Evolutionary conservation across 306 rosid species (phyloP).

Genomic region (Fragaria nilgerrensis): DNA sequence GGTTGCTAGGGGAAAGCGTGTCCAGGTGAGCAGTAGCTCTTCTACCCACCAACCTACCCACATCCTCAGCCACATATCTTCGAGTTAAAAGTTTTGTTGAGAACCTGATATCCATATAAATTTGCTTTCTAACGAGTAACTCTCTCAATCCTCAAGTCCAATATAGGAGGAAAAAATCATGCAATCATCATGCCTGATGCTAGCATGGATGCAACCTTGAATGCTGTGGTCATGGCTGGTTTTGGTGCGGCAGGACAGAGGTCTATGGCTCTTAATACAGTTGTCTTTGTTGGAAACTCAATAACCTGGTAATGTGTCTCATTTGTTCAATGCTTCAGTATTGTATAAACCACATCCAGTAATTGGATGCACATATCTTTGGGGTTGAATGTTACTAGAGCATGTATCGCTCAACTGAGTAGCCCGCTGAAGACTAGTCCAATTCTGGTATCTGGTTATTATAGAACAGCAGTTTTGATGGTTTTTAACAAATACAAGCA

Average conservation of each 20-base stretch:
- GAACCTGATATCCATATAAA: not conserved
- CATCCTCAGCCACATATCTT: not conserved
- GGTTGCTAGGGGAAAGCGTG: conserved; percentile 63
- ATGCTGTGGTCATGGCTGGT: conserved; percentile 54
- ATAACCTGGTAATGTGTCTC: conserved; percentile 42
- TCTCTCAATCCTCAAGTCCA: conserved; percentile 46
- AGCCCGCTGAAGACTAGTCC: not conserved
- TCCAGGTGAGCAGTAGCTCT: conserved; percentile 49
- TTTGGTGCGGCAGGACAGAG: conserved; percentile 66
- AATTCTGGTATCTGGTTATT: conserved; percentile 1
- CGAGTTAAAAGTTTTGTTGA: not conserved
- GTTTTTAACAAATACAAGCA: not conserved
- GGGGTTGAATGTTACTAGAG: not conserved
- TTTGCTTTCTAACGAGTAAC: conserved; percentile 22
- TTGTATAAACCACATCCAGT: not conserved
- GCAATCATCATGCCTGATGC: conserved; percentile 79
- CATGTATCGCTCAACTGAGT: not conserved
- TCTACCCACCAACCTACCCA: not conserved
- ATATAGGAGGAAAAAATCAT: conserved; percentile 57
- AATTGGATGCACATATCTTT: not conserved
- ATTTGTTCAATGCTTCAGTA: conserved; percentile 8
- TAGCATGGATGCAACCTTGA: conserved; percentile 54
- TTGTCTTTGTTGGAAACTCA: conserved; percentile 67
- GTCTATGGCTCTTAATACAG: conserved; percentile 54
- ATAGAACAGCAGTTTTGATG: not conserved